Conservation (phyloP, 805 yeast genomes). For the Wickerhamomyces queroliae region DNA sequence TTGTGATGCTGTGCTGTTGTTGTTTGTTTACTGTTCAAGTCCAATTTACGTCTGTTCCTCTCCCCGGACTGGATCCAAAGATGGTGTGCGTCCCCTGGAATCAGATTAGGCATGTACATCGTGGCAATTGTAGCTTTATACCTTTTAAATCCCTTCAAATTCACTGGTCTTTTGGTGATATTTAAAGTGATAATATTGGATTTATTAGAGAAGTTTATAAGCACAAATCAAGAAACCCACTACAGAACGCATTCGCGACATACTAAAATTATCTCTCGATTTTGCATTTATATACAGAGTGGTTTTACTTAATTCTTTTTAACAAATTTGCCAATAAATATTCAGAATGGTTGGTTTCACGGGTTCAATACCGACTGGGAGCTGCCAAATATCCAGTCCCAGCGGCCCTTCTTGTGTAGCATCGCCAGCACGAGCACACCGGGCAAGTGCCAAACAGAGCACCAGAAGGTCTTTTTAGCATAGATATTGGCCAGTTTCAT, state of each 20-base stretch:
- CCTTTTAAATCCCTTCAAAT: too few species aligned
- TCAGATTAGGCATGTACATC: conserved; percentile 45
- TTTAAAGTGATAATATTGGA: too few species aligned
- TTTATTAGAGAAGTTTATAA: too few species aligned
- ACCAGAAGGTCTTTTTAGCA: conserved; percentile 89
- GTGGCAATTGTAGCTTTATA: too few species aligned
- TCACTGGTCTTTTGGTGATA: too few species aligned
- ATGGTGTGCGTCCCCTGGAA: conserved; percentile 39
- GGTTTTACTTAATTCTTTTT: too few species aligned
- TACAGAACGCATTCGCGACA: too few species aligned
- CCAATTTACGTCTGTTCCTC: neutral
- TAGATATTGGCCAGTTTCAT: conserved; percentile 52
- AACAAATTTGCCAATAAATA: too few species aligned
- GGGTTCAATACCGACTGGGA: conserved; percentile 12
- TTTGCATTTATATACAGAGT: too few species aligned
- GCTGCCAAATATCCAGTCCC: conserved; percentile 64
- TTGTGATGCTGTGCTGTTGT: conserved; percentile 1
- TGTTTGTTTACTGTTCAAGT: conserved; percentile 8
- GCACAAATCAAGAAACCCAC: too few species aligned
- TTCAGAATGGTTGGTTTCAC: neutral
- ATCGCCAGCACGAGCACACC: conserved; percentile 85
- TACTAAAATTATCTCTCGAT: too few species aligned
- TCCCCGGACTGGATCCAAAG: conserved; percentile 30
- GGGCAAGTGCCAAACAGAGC: conserved; percentile 91
- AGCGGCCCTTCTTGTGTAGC: conserved; percentile 91